These are phyloP conservation scores for Drosera spatulata DNA, from an alignment of 179 eudicot genomes.

Conservation along the genomic window DNA sequence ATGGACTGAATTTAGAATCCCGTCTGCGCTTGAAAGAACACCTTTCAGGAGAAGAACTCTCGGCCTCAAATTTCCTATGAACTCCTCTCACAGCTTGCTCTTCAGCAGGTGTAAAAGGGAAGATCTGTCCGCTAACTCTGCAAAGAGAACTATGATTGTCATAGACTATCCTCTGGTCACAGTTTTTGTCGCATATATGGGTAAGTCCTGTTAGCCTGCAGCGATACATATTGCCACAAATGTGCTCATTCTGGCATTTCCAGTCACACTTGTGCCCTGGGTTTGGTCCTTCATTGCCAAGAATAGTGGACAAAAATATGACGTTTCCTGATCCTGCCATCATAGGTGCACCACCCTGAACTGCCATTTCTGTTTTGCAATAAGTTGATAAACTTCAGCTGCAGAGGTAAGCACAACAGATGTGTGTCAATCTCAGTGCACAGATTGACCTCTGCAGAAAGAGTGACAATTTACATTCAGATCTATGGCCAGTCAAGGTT, in stretches of 20 bases:
- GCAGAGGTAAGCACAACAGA: constrained; percentile 35
- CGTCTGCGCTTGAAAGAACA: constrained; percentile 84
- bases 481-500: no score
- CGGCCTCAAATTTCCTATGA: constrained; percentile 77
- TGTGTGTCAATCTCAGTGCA: constrained; percentile 15
- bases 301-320: constrained; percentile 72
- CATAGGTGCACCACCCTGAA: constrained; percentile 51
- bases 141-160: constrained; percentile 91
- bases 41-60: constrained; percentile 39
- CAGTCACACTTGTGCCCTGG: constrained; percentile 88
- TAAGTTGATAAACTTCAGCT: constrained; percentile 19
- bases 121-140: constrained; percentile 79
- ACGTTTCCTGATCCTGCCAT: constrained; percentile 64
- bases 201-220: constrained; percentile 85
- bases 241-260: constrained; percentile 79
- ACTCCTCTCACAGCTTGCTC: constrained; percentile 91
- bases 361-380: constrained; percentile 44
- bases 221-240: constrained; percentile 88
- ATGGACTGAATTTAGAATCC: constrained; percentile 54
- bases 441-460: no score
- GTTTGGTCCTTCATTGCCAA: constrained; percentile 73
- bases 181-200: constrained; percentile 94
- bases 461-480: no score
- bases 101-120: constrained; percentile 68
- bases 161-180: constrained; percentile 90